Evolutionary conservation across 75 land plant species (phyloP).

Genomic region (Ceratopteris richardii): DNA sequence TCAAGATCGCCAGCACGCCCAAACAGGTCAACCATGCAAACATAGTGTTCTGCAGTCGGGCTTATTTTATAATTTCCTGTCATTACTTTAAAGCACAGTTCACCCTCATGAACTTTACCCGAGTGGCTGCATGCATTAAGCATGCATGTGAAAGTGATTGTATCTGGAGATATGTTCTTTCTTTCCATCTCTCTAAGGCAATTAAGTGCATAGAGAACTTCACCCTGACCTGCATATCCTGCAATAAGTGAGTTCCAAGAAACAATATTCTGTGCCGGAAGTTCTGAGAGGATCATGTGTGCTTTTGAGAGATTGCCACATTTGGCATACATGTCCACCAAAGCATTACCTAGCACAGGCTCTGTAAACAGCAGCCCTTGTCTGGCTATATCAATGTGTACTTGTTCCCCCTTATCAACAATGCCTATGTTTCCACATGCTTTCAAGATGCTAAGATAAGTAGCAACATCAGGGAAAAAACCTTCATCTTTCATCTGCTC

Average conservation of each 20-base stretch:
- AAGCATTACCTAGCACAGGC: constrained; percentile 34
- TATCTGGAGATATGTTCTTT: constrained; percentile 28
- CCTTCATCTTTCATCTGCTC: constrained; percentile 15
- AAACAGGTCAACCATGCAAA: not conserved
- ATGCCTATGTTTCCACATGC: constrained; percentile 16
- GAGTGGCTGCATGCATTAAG: constrained; percentile 39
- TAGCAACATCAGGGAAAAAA: constrained; percentile 21
- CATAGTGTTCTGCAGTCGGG: not conserved
- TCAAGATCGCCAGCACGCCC: constrained; percentile 34
- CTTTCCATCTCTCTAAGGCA: constrained; percentile 26
- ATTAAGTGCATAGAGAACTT: constrained; percentile 21
- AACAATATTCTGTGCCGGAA: constrained; percentile 24
- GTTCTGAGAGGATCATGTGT: constrained; percentile 14
- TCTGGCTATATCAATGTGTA: constrained; percentile 24
- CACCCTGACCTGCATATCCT: constrained; percentile 30
- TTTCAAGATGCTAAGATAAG: constrained; percentile 28
- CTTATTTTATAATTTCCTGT: not conserved
- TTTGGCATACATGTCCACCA: constrained; percentile 44
- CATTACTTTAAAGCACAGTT: not conserved
- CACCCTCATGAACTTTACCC: constrained; percentile 21
- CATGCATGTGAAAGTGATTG: constrained; percentile 20
- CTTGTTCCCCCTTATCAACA: constrained; percentile 14
- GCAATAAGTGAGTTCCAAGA: constrained; percentile 41
- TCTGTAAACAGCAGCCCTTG: not conserved
- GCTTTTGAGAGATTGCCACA: constrained; percentile 32